These are phyloP conservation scores for Apiospora koreana DNA, from an alignment of 2,329 filamentous ascomycete genomes.

Conservation along the genomic window DNA sequence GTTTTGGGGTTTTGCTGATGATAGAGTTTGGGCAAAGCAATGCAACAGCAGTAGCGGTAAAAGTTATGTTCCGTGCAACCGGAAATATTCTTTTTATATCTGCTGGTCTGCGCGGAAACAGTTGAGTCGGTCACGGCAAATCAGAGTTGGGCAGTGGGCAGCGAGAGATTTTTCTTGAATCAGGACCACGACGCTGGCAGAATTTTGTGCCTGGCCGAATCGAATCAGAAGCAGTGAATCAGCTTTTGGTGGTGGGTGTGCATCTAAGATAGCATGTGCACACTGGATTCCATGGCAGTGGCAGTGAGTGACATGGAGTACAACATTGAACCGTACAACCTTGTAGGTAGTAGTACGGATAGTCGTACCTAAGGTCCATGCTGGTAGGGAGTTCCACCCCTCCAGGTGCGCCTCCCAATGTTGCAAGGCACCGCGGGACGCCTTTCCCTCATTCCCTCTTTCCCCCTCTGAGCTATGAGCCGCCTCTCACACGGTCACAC, in stretches of 20 bases:
- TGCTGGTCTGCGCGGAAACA: not conserved
- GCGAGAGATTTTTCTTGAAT: constrained; percentile 8
- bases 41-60: not conserved
- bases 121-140: not conserved
- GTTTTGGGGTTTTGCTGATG: not conserved
- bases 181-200: not conserved
- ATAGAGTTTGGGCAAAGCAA: constrained; percentile 6
- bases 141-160: not conserved
- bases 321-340: too few species aligned
- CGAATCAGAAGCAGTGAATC: constrained; percentile 4
- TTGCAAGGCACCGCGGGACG: not conserved
- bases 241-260: not conserved
- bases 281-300: not conserved
- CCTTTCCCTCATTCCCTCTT: not conserved
- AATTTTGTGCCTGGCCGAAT: constrained; percentile 6
- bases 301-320: too few species aligned
- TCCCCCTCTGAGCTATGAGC: not conserved
- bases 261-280: not conserved
- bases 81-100: not conserved
- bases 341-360: too few species aligned
- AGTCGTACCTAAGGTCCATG: too few species aligned
- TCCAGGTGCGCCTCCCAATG: too few species aligned
- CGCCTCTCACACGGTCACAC: too few species aligned
- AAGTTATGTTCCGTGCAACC: not conserved
- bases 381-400: too few species aligned